These are phyloP conservation scores for Wickerhamomyces hampshirensis DNA, from an alignment of 805 yeast genomes.

Conservation along the genomic window DNA sequence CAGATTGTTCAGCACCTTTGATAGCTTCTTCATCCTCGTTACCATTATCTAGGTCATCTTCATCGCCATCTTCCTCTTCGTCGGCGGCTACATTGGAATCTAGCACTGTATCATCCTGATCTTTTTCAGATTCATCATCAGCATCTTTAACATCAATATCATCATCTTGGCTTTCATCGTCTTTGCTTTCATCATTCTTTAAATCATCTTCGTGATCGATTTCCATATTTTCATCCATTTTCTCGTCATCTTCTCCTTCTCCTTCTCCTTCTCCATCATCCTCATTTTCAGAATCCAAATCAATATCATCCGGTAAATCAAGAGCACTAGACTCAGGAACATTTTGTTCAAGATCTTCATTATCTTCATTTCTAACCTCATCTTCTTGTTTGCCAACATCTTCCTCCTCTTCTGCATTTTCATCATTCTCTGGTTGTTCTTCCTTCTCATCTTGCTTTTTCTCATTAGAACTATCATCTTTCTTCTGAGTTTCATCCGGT, in stretches of 20 bases:
- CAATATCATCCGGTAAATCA: constrained; percentile 89
- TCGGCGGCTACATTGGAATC: constrained; percentile 26
- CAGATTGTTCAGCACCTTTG: constrained; percentile 30
- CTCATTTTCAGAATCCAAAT: constrained; percentile 77
- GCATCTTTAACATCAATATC: constrained; percentile 35
- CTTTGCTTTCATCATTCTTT: constrained; percentile 23
- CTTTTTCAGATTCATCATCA: constrained; percentile 25
- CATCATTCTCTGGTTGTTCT: constrained; percentile 45
- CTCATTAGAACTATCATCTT: constrained; percentile 28
- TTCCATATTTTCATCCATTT: constrained; percentile 35
- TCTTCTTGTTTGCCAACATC: constrained; percentile 83
- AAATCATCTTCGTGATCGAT: constrained; percentile 45
- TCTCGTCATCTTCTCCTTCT: constrained; percentile 29
- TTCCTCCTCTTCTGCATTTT: constrained; percentile 55
- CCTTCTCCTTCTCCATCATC: constrained; percentile 43
- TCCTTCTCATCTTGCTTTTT: constrained; percentile 32
- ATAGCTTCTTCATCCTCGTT: constrained; percentile 26
- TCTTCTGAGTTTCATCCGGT: constrained; percentile 28
- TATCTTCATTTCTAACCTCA: constrained; percentile 63
- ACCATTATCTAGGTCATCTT: constrained; percentile 24
- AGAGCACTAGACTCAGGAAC: constrained; percentile 83
- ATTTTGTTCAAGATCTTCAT: constrained; percentile 62
- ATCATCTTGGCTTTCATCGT: constrained; percentile 4
- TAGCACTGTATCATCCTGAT: constrained; percentile 26
- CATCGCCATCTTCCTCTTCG: constrained; percentile 29